Base-by-base conservation (phyloP, 2,329 filamentous ascomycete genomes). In the Fusarium falciforme region DNA sequence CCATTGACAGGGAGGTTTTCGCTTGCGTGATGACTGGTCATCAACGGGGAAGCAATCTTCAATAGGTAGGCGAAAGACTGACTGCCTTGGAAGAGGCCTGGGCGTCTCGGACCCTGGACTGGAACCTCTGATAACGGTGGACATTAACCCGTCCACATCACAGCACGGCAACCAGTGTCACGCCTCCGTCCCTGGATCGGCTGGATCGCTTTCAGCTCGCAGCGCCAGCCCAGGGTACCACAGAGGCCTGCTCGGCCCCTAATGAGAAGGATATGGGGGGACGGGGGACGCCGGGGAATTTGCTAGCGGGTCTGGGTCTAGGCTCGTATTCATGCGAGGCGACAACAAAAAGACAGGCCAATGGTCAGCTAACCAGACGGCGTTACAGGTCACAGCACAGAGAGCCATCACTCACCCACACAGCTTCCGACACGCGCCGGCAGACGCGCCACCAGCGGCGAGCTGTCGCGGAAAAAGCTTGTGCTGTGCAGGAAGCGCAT, bases 241-340 rank as follows among this genome's bases (percentile, higher is more conserved):
- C 40, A 65, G 55, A 20, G 58, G 31, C 27, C 70, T 36, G 35
- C 35, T 36, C 35, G 35, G 35, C 71, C 70, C 71, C 70, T 73
- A 66, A 74, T 63, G 62, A 36, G 22, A 60, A 55, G 40, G 62
- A 58, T 61, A 69, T 67, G 57, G 66, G 42, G 55, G 29, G 31
- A 62, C 33, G 54, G 64, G 64, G 38, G 38, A 40, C 47, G 52
- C 54, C 49, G 52, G 64, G 29, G 58, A 35, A 66, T 59, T 65
- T 54, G 29, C 66, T 20, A 52, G 59, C 42, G 29, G 64, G 22
- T 29, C 61, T 63, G 60, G 42, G 20, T 44, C 20, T 42, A 29
- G 66, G 59, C 76, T 78, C 76, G 76, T 78, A 78, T 78, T 78
- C 76, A 78, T 78, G 71, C 68, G 70, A 70, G 61, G 64, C 68